Conservation (phyloP, 805 yeast genomes). For the Hanseniaspora mollemarum region DNA sequence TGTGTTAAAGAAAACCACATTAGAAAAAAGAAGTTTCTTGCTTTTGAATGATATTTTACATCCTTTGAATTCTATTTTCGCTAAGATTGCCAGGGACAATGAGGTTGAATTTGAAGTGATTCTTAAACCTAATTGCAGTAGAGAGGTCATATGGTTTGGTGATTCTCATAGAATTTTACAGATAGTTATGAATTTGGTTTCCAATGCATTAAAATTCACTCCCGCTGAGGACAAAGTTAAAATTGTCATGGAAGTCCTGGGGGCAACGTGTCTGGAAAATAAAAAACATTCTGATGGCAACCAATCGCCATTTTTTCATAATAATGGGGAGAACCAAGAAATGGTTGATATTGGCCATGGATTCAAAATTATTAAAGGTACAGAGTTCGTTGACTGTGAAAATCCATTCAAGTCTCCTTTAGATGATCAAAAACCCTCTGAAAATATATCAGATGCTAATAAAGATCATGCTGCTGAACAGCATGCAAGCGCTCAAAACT, state of each 20-base stretch:
- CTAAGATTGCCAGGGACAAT: slow-evolving; percentile 66
- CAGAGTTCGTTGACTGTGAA: background rate
- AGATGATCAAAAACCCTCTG: background rate
- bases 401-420: slow-evolving; percentile 11
- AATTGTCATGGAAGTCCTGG: slow-evolving; percentile 70
- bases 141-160: slow-evolving; percentile 63
- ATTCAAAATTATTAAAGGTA: slow-evolving; percentile 6
- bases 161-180: slow-evolving; percentile 86
- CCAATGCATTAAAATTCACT: slow-evolving; percentile 84
- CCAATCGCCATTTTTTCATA: background rate
- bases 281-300: background rate
- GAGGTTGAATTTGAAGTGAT: slow-evolving; percentile 55
- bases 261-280: slow-evolving; percentile 34
- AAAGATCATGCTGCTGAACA: too few relatives aligned
- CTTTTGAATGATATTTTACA: slow-evolving; percentile 64
- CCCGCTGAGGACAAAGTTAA: slow-evolving; percentile 76
- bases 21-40: slow-evolving; percentile 74
- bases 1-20: slow-evolving; percentile 67
- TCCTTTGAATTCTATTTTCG: slow-evolving; percentile 76
- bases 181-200: slow-evolving; percentile 81
- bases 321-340: background rate
- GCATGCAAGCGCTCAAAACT: too few relatives aligned
- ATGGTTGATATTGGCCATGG: slow-evolving; percentile 4
- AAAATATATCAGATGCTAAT: background rate
- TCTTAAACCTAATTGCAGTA: slow-evolving; percentile 47